Percentiles rank a stretch among this genome's conserved stretches.
phyloP scores from a whole-genome alignment of 805 yeast genomes.

The Clavispora fructus region DNA sequence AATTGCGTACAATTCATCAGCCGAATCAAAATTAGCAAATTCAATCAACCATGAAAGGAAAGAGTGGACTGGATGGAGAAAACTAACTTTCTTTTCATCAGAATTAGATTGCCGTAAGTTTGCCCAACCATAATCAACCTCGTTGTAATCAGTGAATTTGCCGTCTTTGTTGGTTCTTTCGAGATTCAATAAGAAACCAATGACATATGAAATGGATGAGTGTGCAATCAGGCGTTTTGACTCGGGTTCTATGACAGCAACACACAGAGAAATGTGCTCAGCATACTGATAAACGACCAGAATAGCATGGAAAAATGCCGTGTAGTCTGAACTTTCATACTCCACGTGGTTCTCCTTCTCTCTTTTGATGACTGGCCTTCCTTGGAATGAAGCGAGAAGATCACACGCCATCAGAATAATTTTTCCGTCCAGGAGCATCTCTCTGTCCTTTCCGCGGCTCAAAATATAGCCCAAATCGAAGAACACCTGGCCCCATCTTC shows the following conservation, averaged over 20 bases:
- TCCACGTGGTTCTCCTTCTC: constrained; percentile 82
- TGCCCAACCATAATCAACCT: constrained; percentile 9
- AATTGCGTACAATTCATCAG: constrained; percentile 17
- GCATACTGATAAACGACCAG: constrained; percentile 63
- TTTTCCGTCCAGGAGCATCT: constrained; percentile 38
- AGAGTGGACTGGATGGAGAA: constrained; percentile 77
- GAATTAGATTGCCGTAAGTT: background rate
- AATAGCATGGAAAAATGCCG: constrained; percentile 61
- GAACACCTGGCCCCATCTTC: constrained; percentile 74
- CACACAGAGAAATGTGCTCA: constrained; percentile 47
- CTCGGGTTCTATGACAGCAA: constrained; percentile 20
- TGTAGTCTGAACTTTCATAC: constrained; percentile 82
- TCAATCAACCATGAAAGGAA: constrained; percentile 69
- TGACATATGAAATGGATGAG: constrained; percentile 27
- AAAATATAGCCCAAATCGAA: constrained; percentile 75
- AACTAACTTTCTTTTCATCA: constrained; percentile 48
- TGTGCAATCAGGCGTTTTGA: constrained; percentile 11
- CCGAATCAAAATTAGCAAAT: constrained; percentile 29
- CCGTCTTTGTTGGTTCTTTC: constrained; percentile 13
- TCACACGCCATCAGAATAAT: constrained; percentile 60
- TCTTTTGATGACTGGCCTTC: constrained; percentile 67
- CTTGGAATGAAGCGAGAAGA: constrained; percentile 65
- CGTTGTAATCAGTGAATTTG: constrained; percentile 3
- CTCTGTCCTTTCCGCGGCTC: constrained; percentile 58
- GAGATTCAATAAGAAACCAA: constrained; percentile 23